phyloP scores from a whole-genome alignment of 768 basidiomycete genomes.

The Boletus speciosus region DNA sequence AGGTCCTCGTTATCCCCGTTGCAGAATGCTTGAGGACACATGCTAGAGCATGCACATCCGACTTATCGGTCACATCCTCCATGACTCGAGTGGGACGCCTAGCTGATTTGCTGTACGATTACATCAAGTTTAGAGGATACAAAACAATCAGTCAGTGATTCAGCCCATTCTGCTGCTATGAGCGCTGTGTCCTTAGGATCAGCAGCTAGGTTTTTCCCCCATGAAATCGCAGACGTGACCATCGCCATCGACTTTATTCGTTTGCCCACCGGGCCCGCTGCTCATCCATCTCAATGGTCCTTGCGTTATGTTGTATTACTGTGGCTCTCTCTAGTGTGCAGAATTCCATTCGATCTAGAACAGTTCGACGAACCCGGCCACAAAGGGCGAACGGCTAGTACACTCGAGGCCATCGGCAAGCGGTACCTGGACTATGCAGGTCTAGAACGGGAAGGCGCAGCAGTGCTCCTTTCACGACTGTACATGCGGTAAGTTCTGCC shows the following conservation, averaged over 20 bases:
- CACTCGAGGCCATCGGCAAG: conserved; percentile 58
- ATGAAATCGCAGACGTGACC: conserved; percentile 79
- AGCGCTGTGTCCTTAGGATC: conserved; percentile 17
- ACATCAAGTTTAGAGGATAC: conserved; percentile 85
- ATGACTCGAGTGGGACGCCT: conserved; percentile 47
- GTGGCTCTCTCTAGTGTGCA: conserved; percentile 93
- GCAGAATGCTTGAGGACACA: conserved; percentile 59
- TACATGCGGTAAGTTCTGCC: conserved; percentile 63
- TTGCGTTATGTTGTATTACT: conserved; percentile 79
- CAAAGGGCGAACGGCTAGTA: conserved; percentile 50
- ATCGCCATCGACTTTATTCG: conserved; percentile 68
- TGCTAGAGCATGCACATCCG: conserved; percentile 40
- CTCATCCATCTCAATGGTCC: conserved; percentile 60
- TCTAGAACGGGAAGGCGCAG: conserved; percentile 81
- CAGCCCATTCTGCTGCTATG: background rate
- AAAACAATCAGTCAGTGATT: conserved; percentile 80
- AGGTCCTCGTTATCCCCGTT: conserved; percentile 71
- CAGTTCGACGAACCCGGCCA: conserved; percentile 70
- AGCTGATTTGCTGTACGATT: conserved; percentile 66
- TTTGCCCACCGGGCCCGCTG: conserved; percentile 40
- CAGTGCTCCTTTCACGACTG: conserved; percentile 73
- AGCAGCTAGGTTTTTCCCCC: conserved; percentile 90
- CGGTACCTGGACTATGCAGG: conserved; percentile 63
- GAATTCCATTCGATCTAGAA: conserved; percentile 87
- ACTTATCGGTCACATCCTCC: conserved; percentile 26